phyloP scores from a whole-genome alignment of 2,329 filamentous ascomycete species.

The Talaromyces sp. region DNA sequence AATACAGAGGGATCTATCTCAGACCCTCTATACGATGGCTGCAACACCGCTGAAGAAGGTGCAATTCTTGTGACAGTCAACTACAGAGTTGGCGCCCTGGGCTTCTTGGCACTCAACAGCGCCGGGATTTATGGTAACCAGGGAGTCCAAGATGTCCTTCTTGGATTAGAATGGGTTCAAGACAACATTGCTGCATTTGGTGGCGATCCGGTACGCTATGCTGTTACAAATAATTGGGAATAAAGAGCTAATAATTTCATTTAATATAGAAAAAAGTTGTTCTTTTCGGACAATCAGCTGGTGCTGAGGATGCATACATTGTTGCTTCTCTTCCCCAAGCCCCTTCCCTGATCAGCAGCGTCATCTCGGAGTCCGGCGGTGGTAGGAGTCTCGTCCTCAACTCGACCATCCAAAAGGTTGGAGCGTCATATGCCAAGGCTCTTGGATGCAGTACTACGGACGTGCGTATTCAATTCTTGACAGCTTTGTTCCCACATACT shows the following conservation, averaged over 20 bases:
- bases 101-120: conserved; percentile 16
- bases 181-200: conserved; percentile 23
- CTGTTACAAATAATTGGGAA: not conserved
- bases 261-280: conserved; percentile 11
- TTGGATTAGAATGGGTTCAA: conserved; percentile 19
- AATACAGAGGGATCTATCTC: conserved; percentile 55
- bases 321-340: conserved; percentile 11
- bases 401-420: conserved; percentile 9
- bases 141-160: conserved; percentile 16
- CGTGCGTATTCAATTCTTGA: not conserved
- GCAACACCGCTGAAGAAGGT: not conserved
- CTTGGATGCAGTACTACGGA: conserved; percentile 2
- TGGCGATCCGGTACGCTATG: conserved; percentile 17
- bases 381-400: conserved; percentile 5
- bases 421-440: conserved; percentile 2
- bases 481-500: not conserved
- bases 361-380: conserved; percentile 17
- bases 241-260: not conserved
- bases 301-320: conserved; percentile 8
- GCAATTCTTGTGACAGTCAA: conserved; percentile 16
- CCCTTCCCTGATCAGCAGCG: conserved; percentile 13
- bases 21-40: conserved; percentile 44
- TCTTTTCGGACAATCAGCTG: conserved; percentile 14
- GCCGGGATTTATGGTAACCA: conserved; percentile 13
- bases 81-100: conserved; percentile 21